Conservation (phyloP, 371 early-diverging fungal genomes). For the Globomyces sp. region DNA sequence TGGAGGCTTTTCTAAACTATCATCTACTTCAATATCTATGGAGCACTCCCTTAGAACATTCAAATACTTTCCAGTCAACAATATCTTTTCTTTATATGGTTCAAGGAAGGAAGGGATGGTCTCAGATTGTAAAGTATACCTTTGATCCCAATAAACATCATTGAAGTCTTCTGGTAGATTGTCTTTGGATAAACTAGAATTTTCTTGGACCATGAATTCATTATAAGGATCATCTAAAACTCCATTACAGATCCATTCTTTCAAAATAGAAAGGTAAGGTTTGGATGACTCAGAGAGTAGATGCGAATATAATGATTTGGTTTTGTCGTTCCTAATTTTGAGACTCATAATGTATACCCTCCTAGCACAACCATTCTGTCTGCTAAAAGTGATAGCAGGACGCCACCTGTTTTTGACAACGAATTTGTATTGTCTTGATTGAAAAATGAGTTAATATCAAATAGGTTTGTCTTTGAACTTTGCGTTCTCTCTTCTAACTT, state of each 20-base stretch:
- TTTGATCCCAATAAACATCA: conserved; percentile 82
- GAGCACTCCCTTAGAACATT: conserved; percentile 87
- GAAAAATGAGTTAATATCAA: neutral
- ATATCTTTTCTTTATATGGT: conserved; percentile 70
- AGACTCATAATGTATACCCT: conserved; percentile 13
- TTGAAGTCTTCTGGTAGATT: conserved; percentile 66
- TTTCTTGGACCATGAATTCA: conserved; percentile 83
- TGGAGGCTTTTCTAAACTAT: conserved; percentile 10
- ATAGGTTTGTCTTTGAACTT: neutral
- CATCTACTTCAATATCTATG: conserved; percentile 19
- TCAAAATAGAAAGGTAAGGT: conserved; percentile 79
- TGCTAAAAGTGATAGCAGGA: conserved; percentile 21
- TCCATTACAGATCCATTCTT: conserved; percentile 86
- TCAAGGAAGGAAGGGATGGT: conserved; percentile 75
- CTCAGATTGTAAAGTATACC: conserved; percentile 67
- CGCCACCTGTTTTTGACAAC: conserved; percentile 16
- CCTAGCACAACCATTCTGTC: conserved; percentile 19
- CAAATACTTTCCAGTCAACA: conserved; percentile 90
- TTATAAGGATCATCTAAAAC: conserved; percentile 78
- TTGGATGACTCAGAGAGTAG: conserved; percentile 71
- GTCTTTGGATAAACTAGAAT: conserved; percentile 27
- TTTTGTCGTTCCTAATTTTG: too few relatives aligned
- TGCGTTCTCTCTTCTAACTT: conserved; percentile 22
- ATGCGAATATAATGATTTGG: conserved; percentile 71
- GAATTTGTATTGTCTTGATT: neutral